phyloP scores from a whole-genome alignment of 1,284 basidiomycete genomes.

The Tetrapyrgos nigripes region DNA sequence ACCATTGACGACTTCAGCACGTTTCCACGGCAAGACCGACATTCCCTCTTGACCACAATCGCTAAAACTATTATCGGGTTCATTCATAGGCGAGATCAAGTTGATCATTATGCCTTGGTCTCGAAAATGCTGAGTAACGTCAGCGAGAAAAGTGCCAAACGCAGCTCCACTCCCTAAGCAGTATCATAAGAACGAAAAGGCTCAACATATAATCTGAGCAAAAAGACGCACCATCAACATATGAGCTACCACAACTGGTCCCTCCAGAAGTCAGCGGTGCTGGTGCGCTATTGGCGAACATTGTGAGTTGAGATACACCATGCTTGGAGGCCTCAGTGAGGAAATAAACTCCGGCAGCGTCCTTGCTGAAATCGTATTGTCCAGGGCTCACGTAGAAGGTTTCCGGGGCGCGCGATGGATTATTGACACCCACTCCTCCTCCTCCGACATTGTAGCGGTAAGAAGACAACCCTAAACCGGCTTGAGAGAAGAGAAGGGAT shows the following conservation, averaged over 20 bases:
- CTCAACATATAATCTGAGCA: neutral
- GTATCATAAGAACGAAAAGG: neutral
- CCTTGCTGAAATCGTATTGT: slow-evolving; percentile 46
- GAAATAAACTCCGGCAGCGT: slow-evolving; percentile 47
- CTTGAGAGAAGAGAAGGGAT: slow-evolving; percentile 44
- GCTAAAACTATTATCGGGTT: slow-evolving; percentile 43
- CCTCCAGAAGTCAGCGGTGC: slow-evolving; percentile 37
- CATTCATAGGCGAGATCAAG: slow-evolving; percentile 46
- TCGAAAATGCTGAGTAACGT: slow-evolving; percentile 42
- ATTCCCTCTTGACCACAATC: slow-evolving; percentile 47
- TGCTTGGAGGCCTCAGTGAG: slow-evolving; percentile 38
- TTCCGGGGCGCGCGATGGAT: slow-evolving; percentile 45
- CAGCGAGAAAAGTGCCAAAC: slow-evolving; percentile 42
- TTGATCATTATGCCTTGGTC: slow-evolving; percentile 37
- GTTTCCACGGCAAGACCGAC: slow-evolving; percentile 40
- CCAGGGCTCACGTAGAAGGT: slow-evolving; percentile 48
- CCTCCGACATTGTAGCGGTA: slow-evolving; percentile 52
- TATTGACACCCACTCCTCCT: slow-evolving; percentile 48
- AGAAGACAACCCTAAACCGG: slow-evolving; percentile 46
- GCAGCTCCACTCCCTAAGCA: slow-evolving; percentile 36
- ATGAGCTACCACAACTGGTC: slow-evolving; percentile 39
- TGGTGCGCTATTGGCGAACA: slow-evolving; percentile 44
- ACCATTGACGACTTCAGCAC: slow-evolving; percentile 42
- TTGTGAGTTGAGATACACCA: slow-evolving; percentile 37
- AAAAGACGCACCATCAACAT: slow-evolving; percentile 33